phyloP scores from a whole-genome alignment of 2,329 filamentous ascomycete species.

The Pseudocercospora fuligena region DNA sequence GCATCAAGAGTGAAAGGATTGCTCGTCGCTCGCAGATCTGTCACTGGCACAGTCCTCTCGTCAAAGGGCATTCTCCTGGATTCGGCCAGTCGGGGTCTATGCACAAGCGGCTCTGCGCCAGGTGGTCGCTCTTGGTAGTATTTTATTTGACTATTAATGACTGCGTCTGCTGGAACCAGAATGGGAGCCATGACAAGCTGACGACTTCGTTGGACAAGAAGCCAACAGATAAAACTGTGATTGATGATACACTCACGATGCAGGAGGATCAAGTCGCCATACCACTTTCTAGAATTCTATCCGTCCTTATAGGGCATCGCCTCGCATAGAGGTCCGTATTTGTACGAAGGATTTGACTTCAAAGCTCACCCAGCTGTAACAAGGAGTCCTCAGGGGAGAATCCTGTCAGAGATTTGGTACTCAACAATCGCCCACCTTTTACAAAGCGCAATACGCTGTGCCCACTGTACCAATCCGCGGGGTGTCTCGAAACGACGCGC shows the following conservation, averaged over 20 bases:
- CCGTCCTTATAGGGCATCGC: neutral
- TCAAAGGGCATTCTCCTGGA: neutral
- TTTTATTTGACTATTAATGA: neutral
- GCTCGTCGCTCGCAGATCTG: constrained; percentile 9
- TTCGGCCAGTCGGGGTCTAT: neutral
- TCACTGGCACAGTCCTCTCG: constrained; percentile 3
- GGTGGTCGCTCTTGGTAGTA: constrained; percentile 1
- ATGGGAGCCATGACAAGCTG: neutral
- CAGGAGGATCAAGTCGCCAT: neutral
- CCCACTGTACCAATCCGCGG: too few relatives aligned
- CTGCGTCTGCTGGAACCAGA: neutral
- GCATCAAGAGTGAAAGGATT: constrained; percentile 12
- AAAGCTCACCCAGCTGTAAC: neutral
- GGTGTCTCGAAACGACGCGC: too few relatives aligned
- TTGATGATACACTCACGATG: neutral
- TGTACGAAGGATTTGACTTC: neutral
- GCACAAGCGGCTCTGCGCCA: neutral
- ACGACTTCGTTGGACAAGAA: neutral
- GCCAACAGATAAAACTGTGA: neutral
- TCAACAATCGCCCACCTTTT: neutral
- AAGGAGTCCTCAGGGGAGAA: neutral
- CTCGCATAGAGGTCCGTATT: neutral
- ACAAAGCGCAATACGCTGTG: neutral
- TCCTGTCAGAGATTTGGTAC: neutral
- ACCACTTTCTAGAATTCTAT: neutral